Evolutionary conservation across 2,329 filamentous ascomycete species (phyloP).

Genomic region (Penicillium sp.): DNA sequence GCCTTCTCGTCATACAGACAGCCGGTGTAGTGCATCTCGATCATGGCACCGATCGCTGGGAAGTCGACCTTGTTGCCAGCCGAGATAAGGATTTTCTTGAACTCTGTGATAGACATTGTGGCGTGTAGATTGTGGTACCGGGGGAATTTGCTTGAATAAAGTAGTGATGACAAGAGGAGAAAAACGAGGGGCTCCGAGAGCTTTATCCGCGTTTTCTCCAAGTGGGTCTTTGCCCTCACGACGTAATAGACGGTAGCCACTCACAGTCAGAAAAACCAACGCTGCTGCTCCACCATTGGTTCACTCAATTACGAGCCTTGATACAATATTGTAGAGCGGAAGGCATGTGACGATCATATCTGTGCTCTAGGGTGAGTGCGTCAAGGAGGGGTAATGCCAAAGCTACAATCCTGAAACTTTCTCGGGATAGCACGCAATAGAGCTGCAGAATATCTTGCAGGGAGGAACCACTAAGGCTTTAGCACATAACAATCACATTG

Average conservation of each 20-base stretch:
- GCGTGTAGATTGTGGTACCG: background rate
- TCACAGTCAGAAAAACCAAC: background rate
- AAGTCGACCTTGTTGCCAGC: slow-evolving; percentile 62
- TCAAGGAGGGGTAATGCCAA: background rate
- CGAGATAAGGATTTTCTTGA: slow-evolving; percentile 58
- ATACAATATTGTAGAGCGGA: background rate
- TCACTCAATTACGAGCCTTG: background rate
- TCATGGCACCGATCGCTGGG: slow-evolving; percentile 67
- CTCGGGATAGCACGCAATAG: background rate
- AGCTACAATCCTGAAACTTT: background rate
- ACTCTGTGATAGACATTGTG: slow-evolving; percentile 49
- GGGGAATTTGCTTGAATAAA: background rate
- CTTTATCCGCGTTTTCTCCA: slow-evolving; percentile 13
- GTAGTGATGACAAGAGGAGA: background rate
- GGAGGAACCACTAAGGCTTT: background rate
- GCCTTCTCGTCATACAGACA: slow-evolving; percentile 68
- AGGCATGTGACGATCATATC: background rate
- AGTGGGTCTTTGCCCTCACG: slow-evolving; percentile 11
- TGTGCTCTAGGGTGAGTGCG: background rate
- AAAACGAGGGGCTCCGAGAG: slow-evolving; percentile 6
- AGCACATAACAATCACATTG: background rate
- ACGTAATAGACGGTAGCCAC: slow-evolving; percentile 1
- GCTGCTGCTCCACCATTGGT: background rate
- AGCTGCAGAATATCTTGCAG: background rate
- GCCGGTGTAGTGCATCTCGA: slow-evolving; percentile 90